Conservation (phyloP, 768 basidiomycete species). For the Paxillus involutus region DNA sequence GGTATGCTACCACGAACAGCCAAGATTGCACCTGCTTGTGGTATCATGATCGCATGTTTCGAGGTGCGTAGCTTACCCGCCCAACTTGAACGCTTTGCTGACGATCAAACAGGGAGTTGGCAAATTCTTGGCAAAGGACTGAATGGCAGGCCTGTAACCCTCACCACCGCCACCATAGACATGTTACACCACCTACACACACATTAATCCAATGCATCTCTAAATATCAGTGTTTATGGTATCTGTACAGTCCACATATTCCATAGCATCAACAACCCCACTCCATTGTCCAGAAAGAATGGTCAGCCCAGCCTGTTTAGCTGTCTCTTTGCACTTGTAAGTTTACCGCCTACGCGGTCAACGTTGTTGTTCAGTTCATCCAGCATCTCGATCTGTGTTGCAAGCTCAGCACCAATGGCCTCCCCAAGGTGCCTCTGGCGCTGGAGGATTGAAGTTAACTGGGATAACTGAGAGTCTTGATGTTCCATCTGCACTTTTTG, state of each 20-base stretch:
- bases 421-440: constrained; percentile 85
- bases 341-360: constrained; percentile 74
- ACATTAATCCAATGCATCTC: constrained; percentile 15
- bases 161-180: constrained; percentile 29
- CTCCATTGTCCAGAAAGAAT: constrained; percentile 1
- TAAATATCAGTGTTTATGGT: constrained; percentile 18
- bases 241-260: constrained; percentile 16
- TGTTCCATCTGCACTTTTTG: constrained; percentile 80
- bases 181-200: constrained; percentile 17
- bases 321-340: constrained; percentile 78
- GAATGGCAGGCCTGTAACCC: background rate
- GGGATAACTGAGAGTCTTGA: constrained; percentile 81
- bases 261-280: constrained; percentile 1
- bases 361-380: constrained; percentile 78
- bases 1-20: constrained; percentile 86
- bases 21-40: constrained; percentile 97
- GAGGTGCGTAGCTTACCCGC: constrained; percentile 54
- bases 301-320: constrained; percentile 70
- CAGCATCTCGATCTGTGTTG: constrained; percentile 80
- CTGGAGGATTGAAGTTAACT: constrained; percentile 77
- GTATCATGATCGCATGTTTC: constrained; percentile 96
- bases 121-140: constrained; percentile 43
- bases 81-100: constrained; percentile 11
- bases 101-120: constrained; percentile 54
- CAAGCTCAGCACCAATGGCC: constrained; percentile 83